Conservation (phyloP, 441 rosid genomes). For the Adansonia madagascariensis region DNA sequence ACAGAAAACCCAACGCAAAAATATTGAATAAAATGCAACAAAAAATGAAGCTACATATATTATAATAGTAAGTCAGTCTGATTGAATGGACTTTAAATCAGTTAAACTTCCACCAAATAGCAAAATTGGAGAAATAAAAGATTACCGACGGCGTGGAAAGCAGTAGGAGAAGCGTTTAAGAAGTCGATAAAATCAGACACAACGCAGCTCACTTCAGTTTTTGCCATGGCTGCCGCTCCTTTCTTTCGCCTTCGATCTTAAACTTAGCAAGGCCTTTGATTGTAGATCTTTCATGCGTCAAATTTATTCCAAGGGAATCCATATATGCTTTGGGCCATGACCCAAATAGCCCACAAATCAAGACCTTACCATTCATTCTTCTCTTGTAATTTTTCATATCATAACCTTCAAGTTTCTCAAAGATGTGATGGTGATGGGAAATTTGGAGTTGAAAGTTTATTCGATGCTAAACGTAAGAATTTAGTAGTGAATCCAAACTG, state of each 20-base stretch:
- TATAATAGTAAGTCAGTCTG: neutral
- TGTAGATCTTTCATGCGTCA: neutral
- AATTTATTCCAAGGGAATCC: neutral
- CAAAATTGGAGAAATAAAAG: neutral
- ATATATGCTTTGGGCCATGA: neutral
- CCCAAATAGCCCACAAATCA: neutral
- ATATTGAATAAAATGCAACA: neutral
- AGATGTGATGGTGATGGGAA: no score
- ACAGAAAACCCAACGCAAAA: constrained; percentile 21
- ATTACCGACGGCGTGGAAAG: constrained; percentile 96
- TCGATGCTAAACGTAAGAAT: no score
- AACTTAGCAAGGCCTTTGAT: neutral
- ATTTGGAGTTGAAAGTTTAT: no score
- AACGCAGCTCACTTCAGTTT: constrained; percentile 36
- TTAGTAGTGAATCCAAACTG: no score
- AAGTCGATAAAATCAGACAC: constrained; percentile 71
- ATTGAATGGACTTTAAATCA: neutral
- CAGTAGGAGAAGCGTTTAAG: constrained; percentile 95
- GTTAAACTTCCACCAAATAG: constrained; percentile 4
- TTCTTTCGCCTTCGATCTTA: neutral
- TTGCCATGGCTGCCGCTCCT: constrained; percentile 41
- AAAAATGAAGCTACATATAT: neutral
- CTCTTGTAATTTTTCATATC: no score
- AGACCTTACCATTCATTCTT: no score
- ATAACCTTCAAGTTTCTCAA: no score